Evolutionary conservation across 768 basidiomycete genomes (phyloP).

Genomic region (Serendipita sp.): DNA sequence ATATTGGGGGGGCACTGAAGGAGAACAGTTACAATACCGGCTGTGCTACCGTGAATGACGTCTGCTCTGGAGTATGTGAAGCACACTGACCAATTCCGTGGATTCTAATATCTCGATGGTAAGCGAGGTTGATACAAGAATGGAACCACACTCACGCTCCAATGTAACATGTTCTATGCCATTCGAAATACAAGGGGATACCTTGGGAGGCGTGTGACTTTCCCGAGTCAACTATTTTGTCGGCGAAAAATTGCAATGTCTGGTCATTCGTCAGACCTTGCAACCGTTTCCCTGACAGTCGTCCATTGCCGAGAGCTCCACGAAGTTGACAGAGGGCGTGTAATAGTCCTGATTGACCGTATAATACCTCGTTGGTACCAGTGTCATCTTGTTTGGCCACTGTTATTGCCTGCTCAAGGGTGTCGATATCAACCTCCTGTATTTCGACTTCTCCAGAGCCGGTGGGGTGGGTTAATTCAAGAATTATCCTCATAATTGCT

Average conservation of each 20-base stretch:
- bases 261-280: not conserved
- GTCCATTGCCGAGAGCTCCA: not conserved
- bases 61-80: not conserved
- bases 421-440: not conserved
- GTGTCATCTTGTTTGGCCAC: not conserved
- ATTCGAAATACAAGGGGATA: slow-evolving; percentile 3
- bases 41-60: not conserved
- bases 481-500: not conserved
- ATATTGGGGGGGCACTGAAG: slow-evolving; percentile 8
- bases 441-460: not conserved
- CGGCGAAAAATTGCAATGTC: not conserved
- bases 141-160: slow-evolving; percentile 5
- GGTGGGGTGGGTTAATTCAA: not conserved
- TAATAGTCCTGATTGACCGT: slow-evolving; percentile 7
- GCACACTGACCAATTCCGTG: slow-evolving; percentile 6
- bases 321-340: slow-evolving; percentile 3
- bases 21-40: slow-evolving; percentile 7
- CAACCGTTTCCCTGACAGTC: not conserved
- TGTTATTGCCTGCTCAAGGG: not conserved
- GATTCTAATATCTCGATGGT: not conserved
- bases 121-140: not conserved
- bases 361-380: slow-evolving; percentile 7
- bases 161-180: slow-evolving; percentile 7
- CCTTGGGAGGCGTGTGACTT: not conserved
- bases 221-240: not conserved